Base-by-base conservation (phyloP, 768 basidiomycete species). In the Xanthoconium stramineum region DNA sequence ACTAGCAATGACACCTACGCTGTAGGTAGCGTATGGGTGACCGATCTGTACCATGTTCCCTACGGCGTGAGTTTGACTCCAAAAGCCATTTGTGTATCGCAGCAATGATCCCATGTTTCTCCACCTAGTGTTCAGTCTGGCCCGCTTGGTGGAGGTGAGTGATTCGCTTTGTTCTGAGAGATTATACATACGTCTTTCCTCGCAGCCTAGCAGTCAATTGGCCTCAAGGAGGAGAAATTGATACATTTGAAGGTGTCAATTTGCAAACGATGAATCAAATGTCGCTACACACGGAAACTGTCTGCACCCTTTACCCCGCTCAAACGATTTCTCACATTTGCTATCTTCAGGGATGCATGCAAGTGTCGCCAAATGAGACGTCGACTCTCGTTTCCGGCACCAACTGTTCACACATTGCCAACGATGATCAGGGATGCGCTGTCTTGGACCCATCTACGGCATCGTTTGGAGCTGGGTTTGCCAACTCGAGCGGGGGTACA, bases 211-310 rank as follows among this genome's bases (percentile, higher is more conserved):
- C 84, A 1, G 70, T 76, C 12, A 63, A 71, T 19, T 88, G 87
- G 86, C 87, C 87, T 3, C 66, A 67, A 13, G 86, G 85, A 59
- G 85, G 78, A 29, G 86, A 90, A 66, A 86, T 89, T 58, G 92
- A 94, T 69, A 88, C 87, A 11, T 82, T 94, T 56, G 91, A 94
- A 69, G 88, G 84, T 35, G 85, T 94, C 59, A 94, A 94, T 70
- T 66, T 80, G 47, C 79, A 80, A 40, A 75, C 76, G 4, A 72
- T 75, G 52, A 89, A 86, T 58, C 86, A 88, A 66, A 83, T 88
- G 78, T 81, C 91, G 0, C 73, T 93, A 15, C 91, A 93, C 68
- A 89, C 89, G 0, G 74, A 78, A 39, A 69, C 81, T 0, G 80
- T 78, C 55, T 28, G 76, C 68, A 53, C 30, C 28, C 15, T 50